Evolutionary conservation across 1,284 basidiomycete species (phyloP).

Genomic region (Cryptococcus wingfieldii): DNA sequence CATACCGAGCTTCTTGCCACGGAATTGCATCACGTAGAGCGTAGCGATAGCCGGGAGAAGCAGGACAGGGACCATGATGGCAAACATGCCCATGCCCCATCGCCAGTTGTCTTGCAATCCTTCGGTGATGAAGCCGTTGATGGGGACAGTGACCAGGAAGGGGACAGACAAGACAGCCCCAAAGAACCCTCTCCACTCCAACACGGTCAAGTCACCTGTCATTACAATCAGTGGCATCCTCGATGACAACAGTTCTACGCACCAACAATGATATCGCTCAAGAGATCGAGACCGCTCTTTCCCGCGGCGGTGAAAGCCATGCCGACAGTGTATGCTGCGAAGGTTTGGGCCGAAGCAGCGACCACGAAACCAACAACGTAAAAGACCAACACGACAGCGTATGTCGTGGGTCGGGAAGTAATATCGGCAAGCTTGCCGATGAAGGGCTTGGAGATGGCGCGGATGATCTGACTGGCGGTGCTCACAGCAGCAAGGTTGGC

Average conservation of each 20-base stretch:
- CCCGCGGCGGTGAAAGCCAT: constrained; percentile 26
- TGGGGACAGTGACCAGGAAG: constrained; percentile 53
- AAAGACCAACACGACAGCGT: constrained; percentile 16
- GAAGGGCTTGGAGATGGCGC: constrained; percentile 32
- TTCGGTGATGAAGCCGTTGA: constrained; percentile 52
- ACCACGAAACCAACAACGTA: constrained; percentile 31
- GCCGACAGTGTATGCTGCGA: constrained; percentile 23
- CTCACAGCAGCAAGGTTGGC: constrained; percentile 20
- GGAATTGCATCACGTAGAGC: constrained; percentile 28
- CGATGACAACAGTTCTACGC: constrained; percentile 9
- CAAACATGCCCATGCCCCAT: constrained; percentile 56
- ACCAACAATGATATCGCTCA: constrained; percentile 16
- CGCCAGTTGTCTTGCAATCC: constrained; percentile 63
- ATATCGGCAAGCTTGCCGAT: constrained; percentile 29
- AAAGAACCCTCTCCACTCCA: constrained; percentile 71
- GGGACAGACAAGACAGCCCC: constrained; percentile 63
- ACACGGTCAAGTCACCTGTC: constrained; percentile 64
- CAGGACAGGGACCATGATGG: constrained; percentile 35
- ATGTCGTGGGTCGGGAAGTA: constrained; percentile 15
- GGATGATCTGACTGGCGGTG: constrained; percentile 32
- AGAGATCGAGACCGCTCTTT: constrained; percentile 23
- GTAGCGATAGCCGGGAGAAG: constrained; percentile 23
- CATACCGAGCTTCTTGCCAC: constrained; percentile 28
- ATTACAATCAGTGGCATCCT: background rate
- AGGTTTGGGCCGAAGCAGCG: constrained; percentile 13